Evolutionary conservation across 2,329 filamentous ascomycete genomes (phyloP), one percentile per base, ranked within the genome.

Genomic region (Verticillium zaregamsianum): DNA sequence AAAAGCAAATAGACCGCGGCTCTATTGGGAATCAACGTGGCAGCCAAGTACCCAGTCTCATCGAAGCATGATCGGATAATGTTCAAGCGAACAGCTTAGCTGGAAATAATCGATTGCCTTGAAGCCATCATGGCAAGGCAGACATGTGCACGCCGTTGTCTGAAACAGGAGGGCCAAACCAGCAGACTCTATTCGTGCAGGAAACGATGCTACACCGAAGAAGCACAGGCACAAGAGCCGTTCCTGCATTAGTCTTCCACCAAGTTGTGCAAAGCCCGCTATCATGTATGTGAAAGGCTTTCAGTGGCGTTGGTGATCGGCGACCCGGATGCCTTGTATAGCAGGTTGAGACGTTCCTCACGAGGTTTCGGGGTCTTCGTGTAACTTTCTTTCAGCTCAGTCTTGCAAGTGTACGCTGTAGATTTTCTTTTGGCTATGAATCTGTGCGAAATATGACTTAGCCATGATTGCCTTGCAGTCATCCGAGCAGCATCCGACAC

Each of bases 11-110:
- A 65, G 60, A 64, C 25, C 52, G 31, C 20, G 28, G 45, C 20
- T 25, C 35, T 66, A 66, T 66, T 60, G 65, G 59, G 23, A 9
- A 40, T 60, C 64, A 64, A 66, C 65, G 65, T 65, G 65, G 65
- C 62, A 56, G 57, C 60, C 60, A 61, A 57, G 59, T 57, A 3
- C 7, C n/a, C n/a, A 25, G 45, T 52, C 45, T 52, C 20, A 52
- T 52, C 5, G 45, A n/a, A 15, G 6, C 6, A 52, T 52, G 45
- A 12, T 12, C 11, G 45, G n/a, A 20, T 11, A 20, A 23, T 5
- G 3, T 4, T 14, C 20, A 23, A 12, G 11, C 11, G 6, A 52
- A 12, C 11, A 52, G 9, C 8, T 23, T 11, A 12, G 20, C 45
- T 12, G n/a, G 45, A 14, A 14, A 55, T 37, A 9, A 35, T 20